Evolutionary conservation across 2,329 filamentous ascomycete genomes (phyloP).

Genomic region (Chrysoporthe cubensis): DNA sequence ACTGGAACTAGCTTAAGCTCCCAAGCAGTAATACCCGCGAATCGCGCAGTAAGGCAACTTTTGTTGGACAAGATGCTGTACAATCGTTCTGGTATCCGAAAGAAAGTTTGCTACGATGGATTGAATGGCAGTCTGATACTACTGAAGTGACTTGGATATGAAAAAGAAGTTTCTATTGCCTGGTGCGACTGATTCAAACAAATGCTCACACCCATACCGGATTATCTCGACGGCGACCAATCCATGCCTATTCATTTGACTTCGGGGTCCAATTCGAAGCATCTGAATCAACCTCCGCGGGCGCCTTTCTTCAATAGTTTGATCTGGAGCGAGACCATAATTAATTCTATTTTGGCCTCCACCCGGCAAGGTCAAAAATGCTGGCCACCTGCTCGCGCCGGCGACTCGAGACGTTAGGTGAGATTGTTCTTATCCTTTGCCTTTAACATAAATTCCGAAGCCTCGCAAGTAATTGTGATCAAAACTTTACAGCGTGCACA

Average conservation of each 20-base stretch:
- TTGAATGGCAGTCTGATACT: background rate
- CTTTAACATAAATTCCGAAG: background rate
- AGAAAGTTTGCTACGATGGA: background rate
- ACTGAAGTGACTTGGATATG: background rate
- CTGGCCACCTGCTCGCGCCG: background rate
- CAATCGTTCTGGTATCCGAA: background rate
- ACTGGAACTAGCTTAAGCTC: no score
- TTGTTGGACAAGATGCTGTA: no score
- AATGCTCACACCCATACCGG: background rate
- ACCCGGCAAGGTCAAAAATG: background rate
- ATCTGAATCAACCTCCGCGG: background rate
- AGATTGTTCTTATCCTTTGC: background rate
- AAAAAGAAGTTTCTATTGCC: background rate
- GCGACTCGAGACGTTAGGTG: no score
- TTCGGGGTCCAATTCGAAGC: background rate
- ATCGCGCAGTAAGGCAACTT: no score
- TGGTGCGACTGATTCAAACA: background rate
- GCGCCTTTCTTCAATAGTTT: no score
- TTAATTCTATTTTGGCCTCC: background rate
- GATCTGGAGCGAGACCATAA: background rate
- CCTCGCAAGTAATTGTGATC: background rate
- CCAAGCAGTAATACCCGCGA: no score
- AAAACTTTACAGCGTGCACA: background rate
- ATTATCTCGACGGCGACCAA: background rate
- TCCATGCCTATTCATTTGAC: background rate